A percentile compares a stretch with the other conserved stretches of the same genome.
These are phyloP conservation scores for Lachancea lanzarotensis DNA, from an alignment of 805 yeast species.

Conservation along the genomic window DNA sequence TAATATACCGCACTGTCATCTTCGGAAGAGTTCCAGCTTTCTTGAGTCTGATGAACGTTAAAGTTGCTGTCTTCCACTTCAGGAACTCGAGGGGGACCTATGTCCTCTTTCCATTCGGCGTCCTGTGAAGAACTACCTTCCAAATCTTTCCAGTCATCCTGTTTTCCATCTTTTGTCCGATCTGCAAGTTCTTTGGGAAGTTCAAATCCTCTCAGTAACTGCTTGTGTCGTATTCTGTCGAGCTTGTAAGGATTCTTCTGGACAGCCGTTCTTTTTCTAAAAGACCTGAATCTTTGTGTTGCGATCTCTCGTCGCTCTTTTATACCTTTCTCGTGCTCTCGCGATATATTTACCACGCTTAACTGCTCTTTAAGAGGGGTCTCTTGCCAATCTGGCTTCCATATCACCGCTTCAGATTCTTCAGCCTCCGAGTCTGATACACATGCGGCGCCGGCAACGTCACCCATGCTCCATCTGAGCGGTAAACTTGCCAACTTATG, in stretches of 20 bases:
- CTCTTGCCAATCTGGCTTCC: constrained; percentile 2
- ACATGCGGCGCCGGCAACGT: constrained; percentile 13
- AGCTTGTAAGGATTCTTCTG: constrained; percentile 33
- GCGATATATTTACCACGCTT: neutral
- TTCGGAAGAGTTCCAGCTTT: neutral
- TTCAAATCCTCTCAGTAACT: constrained; percentile 27
- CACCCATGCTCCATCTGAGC: constrained; percentile 10
- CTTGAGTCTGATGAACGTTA: neutral
- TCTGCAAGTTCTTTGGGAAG: constrained; percentile 3
- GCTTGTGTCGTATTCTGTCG: constrained; percentile 29
- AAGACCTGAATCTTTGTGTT: constrained; percentile 12
- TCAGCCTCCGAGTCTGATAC: constrained; percentile 27
- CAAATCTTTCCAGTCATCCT: neutral
- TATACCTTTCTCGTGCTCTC: neutral
- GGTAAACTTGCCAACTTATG: neutral
- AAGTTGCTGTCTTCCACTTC: neutral
- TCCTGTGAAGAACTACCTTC: neutral
- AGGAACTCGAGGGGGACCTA: neutral
- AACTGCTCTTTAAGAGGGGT: neutral
- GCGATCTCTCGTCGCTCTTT: neutral
- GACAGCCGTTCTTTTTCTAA: constrained; percentile 31
- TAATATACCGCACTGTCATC: constrained; percentile 11
- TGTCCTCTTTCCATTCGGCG: neutral
- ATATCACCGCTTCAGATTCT: constrained; percentile 11
- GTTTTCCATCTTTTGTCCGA: neutral